A percentile compares a stretch with the other conserved stretches of the same genome.
phyloP scores from a whole-genome alignment of 2,329 filamentous ascomycete genomes.

The Atkinsonella texensis region DNA sequence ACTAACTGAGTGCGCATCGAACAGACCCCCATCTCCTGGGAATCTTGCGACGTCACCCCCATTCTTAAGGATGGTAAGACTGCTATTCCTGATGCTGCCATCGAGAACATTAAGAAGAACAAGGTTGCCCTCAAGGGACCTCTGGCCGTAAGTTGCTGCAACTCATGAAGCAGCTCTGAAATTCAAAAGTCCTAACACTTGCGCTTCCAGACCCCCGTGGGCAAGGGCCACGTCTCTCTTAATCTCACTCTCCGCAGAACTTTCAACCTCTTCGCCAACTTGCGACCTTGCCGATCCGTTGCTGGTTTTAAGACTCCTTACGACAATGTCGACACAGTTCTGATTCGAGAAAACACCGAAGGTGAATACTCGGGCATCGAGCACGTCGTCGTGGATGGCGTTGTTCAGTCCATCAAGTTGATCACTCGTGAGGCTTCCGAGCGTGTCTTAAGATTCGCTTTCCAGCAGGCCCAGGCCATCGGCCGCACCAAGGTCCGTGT shows the following conservation, averaged over 20 bases:
- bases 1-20: background rate
- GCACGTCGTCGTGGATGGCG: constrained; percentile 93
- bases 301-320: constrained; percentile 98
- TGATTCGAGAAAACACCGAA: constrained; percentile 99
- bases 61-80: constrained; percentile 92
- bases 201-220: constrained; percentile 66
- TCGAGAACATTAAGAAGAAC: constrained; percentile 87
- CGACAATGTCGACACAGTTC: constrained; percentile 89
- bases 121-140: constrained; percentile 97
- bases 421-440: constrained; percentile 92
- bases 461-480: constrained; percentile 91
- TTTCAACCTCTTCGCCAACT: constrained; percentile 99
- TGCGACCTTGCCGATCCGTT: constrained; percentile 94
- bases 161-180: background rate
- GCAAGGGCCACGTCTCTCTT: constrained; percentile 97
- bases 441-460: constrained; percentile 91
- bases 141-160: constrained; percentile 58
- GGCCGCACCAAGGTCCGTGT: constrained; percentile 94
- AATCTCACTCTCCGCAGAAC: constrained; percentile 97
- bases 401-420: constrained; percentile 99
- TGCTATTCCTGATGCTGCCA: constrained; percentile 83
- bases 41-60: constrained; percentile 91
- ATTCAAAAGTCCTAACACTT: background rate
- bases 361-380: constrained; percentile 99
- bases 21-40: constrained; percentile 88